A percentile compares a stretch with the other conserved stretches of the same genome.
These are phyloP conservation scores for Epichloe festucae DNA, from an alignment of 2,329 filamentous ascomycete species.

Conservation along the genomic window DNA sequence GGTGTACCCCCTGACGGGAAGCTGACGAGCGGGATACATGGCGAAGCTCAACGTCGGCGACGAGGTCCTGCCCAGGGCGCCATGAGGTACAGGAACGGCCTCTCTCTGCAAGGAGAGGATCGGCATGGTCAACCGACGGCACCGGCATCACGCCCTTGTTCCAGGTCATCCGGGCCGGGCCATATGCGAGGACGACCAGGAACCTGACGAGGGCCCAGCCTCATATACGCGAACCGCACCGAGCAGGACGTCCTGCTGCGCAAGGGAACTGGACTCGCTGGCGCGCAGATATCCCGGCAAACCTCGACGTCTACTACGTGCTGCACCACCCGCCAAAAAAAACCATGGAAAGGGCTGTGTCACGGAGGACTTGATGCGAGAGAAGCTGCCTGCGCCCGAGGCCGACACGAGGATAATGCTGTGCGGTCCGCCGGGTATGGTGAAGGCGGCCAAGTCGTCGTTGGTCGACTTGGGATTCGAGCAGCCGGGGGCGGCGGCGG, in stretches of 20 bases:
- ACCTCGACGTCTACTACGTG: constrained; percentile 43
- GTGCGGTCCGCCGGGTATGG: too few species aligned
- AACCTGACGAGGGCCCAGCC: constrained; percentile 38
- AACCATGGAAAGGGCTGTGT: constrained; percentile 33
- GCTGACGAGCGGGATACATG: constrained; percentile 36
- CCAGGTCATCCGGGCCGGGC: constrained; percentile 43
- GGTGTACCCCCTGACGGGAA: constrained; percentile 34
- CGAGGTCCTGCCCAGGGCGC: constrained; percentile 40
- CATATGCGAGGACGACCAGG: constrained; percentile 47
- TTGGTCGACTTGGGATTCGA: too few species aligned
- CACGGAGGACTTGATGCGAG: constrained; percentile 33
- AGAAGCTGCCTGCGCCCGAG: constrained; percentile 32
- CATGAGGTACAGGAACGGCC: constrained; percentile 34
- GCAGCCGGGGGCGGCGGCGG: too few species aligned
- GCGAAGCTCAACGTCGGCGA: constrained; percentile 33
- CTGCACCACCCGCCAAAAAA: constrained; percentile 29
- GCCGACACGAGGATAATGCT: constrained; percentile 36
- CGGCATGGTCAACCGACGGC: constrained; percentile 31
- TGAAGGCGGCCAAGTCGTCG: too few species aligned
- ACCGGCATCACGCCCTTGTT: constrained; percentile 19
- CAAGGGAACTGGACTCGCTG: constrained; percentile 38
- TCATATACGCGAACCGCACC: constrained; percentile 46
- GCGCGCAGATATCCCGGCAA: constrained; percentile 37
- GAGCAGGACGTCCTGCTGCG: constrained; percentile 48
- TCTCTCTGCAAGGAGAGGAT: constrained; percentile 25